These are phyloP conservation scores for Metschnikowia colocasiae DNA, from an alignment of 805 yeast genomes.

Conservation along the genomic window DNA sequence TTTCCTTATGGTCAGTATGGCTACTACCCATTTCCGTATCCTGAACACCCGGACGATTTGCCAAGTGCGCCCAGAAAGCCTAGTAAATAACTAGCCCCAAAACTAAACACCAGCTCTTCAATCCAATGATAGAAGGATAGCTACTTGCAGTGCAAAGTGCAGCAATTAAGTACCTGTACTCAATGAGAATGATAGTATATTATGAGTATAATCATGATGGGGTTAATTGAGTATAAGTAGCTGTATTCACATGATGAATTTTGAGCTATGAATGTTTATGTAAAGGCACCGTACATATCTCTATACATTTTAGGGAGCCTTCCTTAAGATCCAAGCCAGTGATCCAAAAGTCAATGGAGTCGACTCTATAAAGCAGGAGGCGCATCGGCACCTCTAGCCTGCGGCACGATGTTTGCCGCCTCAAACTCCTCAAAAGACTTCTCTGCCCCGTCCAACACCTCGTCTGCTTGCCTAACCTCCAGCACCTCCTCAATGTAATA, in stretches of 20 bases:
- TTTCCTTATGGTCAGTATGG: neutral
- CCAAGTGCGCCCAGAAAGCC: neutral
- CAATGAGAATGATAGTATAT: no score
- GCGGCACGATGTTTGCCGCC: conserved; percentile 24
- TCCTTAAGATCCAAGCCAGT: neutral
- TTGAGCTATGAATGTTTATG: no score
- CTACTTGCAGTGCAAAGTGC: no score
- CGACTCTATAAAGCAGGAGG: conserved; percentile 16
- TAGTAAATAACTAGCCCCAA: neutral
- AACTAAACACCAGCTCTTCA: no score
- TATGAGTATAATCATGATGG: no score
- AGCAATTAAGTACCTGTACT: no score
- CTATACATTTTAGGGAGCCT: no score
- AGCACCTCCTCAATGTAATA: conserved; percentile 67
- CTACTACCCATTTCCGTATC: neutral
- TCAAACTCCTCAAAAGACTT: conserved; percentile 20
- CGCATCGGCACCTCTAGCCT: conserved; percentile 22
- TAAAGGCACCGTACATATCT: no score
- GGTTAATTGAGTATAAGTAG: no score
- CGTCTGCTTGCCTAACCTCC: conserved; percentile 51
- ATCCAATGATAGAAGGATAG: no score
- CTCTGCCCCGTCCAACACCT: conserved; percentile 23
- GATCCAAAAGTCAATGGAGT: neutral
- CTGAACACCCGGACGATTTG: neutral
- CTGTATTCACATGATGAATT: no score